Evolutionary conservation across 768 basidiomycete genomes (phyloP), one percentile per base, ranked within the genome.

Genomic region (Collybiopsis luxurians): DNA sequence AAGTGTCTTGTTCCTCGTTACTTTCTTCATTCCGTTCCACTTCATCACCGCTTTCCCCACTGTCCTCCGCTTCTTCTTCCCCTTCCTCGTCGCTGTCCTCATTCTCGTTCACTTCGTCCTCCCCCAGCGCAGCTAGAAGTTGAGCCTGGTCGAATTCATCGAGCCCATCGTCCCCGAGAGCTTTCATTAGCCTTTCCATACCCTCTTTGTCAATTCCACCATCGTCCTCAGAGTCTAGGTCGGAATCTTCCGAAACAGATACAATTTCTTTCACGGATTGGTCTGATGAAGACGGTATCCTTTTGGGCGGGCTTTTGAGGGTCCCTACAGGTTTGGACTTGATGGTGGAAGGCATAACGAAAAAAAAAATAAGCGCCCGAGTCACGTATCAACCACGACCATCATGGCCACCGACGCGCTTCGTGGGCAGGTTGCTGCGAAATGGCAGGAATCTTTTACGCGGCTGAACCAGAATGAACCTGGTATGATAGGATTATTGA

Each of bases 381-480:
- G 42, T 24, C n/a, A 44, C 42, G 42, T 9, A n/a, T n/a, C 24
- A 44, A 44, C n/a, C n/a, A 7, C 42, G 9, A 24, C 13, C 31
- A 34, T 34, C 5, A 86, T 84, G 85, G 79, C 81, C 17, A 84
- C 84, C 4, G 77, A 81, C 56, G 85, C 85, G 24, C 71, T 87
- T n/a, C 79, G 79, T 45, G 77, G 79, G 1, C 86, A 88, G 65
- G 84, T 88, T 9, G 79, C 82, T 17, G 73, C 84, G 2, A 86
- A 87, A 73, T 89, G 87, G 86, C 83, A 86, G 59, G 84, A 87
- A 19, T 77, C 84, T 1, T 89, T 89, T 66, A 69, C 75, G n/a
- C 79, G 84, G 15, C 72, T 89, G 47, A 89, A 89, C 63, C 74
- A 78, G 27, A 68, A 73, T 13, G 75, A 81, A 34, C 79, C 78